Evolutionary conservation across 345 rosid genomes (phyloP), one percentile per base, ranked within the genome.

Genomic region (Corymbia maculata): DNA sequence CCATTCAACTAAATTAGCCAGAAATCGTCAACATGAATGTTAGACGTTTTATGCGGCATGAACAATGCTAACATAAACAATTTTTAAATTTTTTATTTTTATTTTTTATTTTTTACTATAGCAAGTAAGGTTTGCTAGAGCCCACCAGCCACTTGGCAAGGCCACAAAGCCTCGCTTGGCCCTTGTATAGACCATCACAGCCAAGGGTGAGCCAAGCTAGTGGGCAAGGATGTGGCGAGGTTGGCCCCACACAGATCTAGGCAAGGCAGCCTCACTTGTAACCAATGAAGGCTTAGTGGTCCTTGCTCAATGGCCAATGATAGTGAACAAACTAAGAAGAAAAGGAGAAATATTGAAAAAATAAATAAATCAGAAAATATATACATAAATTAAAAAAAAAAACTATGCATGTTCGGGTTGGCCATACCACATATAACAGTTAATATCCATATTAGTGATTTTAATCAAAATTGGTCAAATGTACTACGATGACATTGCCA

Each of bases 31-130:
- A 53, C 11, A 19, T 53, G 8, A 19, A 17, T 52, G 10, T 19
- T 6, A 53, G 11, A 0, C 1, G 1, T 53, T 9, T 19, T 53
- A 53, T 10, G 2, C 19, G 1, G 19, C 0, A 53, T 0, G 0
- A 1, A 53, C 0, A 53, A 0, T 3, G 3, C 9, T 53, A 53
- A 7, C 3, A 3, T 53, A 0, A 9, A 52, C 3, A 52, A 16
- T 52, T 50, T 50, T 36, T 2, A 36, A 36, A 36, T 52, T 52
- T 52, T 17, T 17, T 0, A 7, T 0, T 50, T 4, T 4, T 16
- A 7, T 2, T 17, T 51, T 49, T 49, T 49, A 19, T 55, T 53
- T 55, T 21, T 21, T 1, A 22, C 5, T 2, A 8, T 55, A 22
- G 21, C 0, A 0, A 0, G 0, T 55, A 55, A 55, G 12, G 28